These are phyloP conservation scores for Earliella scabrosa DNA, from an alignment of 1,284 basidiomycete species.

Conservation along the genomic window DNA sequence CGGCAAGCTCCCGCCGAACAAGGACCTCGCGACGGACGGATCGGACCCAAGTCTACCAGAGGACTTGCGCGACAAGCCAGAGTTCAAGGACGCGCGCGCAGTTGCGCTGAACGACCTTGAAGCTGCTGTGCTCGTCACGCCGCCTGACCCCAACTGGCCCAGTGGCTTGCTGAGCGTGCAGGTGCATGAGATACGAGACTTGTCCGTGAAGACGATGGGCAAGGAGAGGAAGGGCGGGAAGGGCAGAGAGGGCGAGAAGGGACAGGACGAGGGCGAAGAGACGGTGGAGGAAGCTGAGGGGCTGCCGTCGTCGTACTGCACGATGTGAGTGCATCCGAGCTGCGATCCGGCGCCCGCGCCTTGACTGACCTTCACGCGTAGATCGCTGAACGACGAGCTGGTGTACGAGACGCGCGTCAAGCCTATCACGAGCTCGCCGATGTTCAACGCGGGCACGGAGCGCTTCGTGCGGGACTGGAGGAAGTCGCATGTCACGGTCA, in stretches of 20 bases:
- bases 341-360: background rate
- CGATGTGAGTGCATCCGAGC: constrained; percentile 38
- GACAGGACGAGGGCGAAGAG: constrained; percentile 57
- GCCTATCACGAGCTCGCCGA: constrained; percentile 63
- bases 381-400: constrained; percentile 63
- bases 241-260: constrained; percentile 59
- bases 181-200: constrained; percentile 52
- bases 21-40: constrained; percentile 45
- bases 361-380: constrained; percentile 11
- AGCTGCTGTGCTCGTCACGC: constrained; percentile 57
- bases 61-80: constrained; percentile 35
- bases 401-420: constrained; percentile 46
- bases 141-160: constrained; percentile 62
- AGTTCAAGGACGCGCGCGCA: constrained; percentile 36
- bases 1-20: constrained; percentile 58
- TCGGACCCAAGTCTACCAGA: constrained; percentile 39
- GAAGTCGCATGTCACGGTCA: constrained; percentile 59
- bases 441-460: constrained; percentile 70
- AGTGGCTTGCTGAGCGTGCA: constrained; percentile 62
- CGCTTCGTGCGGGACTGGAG: constrained; percentile 66
- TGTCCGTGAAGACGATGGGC: constrained; percentile 31
- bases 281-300: constrained; percentile 53
- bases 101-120: constrained; percentile 40
- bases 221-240: constrained; percentile 48
- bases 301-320: constrained; percentile 59